These are phyloP conservation scores for Rhodotorula toruloides DNA, from an alignment of 768 basidiomycete species.

Conservation along the genomic window DNA sequence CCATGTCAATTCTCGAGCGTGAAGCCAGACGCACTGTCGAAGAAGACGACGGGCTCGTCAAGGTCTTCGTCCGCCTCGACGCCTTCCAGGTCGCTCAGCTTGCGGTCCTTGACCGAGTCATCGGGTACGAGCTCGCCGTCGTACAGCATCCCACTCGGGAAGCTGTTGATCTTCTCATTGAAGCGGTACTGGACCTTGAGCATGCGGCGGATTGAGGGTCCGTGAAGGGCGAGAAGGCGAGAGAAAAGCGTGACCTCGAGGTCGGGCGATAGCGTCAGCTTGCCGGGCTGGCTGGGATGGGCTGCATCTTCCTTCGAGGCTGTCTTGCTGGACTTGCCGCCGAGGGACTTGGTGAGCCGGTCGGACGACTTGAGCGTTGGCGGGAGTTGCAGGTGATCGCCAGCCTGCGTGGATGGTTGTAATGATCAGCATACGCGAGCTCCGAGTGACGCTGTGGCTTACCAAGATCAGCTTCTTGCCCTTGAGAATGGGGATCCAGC, in stretches of 20 bases:
- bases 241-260: slow-evolving; percentile 89
- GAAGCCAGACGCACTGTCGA: slow-evolving; percentile 56
- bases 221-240: slow-evolving; percentile 82
- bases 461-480: slow-evolving; percentile 59
- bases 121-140: slow-evolving; percentile 26
- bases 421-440: neutral
- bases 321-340: slow-evolving; percentile 23
- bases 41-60: slow-evolving; percentile 76
- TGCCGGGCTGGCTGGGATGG: too few relatives aligned
- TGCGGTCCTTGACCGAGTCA: slow-evolving; percentile 36
- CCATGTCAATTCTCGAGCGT: neutral
- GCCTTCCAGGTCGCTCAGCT: slow-evolving; percentile 52
- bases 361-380: slow-evolving; percentile 75
- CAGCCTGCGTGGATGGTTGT: slow-evolving; percentile 65
- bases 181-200: slow-evolving; percentile 74
- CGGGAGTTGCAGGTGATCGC: slow-evolving; percentile 92
- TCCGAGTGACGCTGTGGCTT: neutral
- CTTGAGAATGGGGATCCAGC: slow-evolving; percentile 93
- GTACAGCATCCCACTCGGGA: slow-evolving; percentile 38
- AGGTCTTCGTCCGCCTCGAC: slow-evolving; percentile 71
- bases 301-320: neutral
- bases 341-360: neutral
- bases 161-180: slow-evolving; percentile 42
- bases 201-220: slow-evolving; percentile 73
- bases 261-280: slow-evolving; percentile 60